Conservation (phyloP, 257 asterid genomes). For the Asclepias syriaca region DNA sequence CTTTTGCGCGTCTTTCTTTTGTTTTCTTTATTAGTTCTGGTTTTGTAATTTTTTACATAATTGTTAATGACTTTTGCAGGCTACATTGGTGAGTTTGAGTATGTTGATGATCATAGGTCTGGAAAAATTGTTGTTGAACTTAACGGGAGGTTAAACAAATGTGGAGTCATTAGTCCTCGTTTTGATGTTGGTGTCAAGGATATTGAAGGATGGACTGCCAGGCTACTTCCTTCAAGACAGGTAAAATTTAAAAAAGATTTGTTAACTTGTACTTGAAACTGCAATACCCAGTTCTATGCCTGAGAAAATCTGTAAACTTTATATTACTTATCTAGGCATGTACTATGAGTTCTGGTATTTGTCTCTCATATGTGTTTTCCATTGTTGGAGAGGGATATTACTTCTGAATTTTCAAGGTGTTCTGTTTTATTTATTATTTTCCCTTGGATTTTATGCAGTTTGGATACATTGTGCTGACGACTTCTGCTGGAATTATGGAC, state of each 20-base stretch:
- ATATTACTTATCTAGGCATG: not conserved
- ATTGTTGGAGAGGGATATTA: not conserved
- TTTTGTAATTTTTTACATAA: not conserved
- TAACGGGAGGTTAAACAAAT: slow-evolving; percentile 35
- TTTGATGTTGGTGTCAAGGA: slow-evolving; percentile 31
- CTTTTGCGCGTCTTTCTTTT: too few species aligned
- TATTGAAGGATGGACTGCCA: slow-evolving; percentile 41
- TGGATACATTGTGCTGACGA: slow-evolving; percentile 32
- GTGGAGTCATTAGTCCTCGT: slow-evolving; percentile 43
- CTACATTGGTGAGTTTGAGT: slow-evolving; percentile 37
- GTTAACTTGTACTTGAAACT: not conserved
- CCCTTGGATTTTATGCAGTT: slow-evolving; percentile 18
- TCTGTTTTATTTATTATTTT: not conserved
- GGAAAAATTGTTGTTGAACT: slow-evolving; percentile 36
- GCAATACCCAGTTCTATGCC: not conserved
- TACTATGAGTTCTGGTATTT: not conserved
- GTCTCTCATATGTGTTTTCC: not conserved
- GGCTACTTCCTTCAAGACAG: slow-evolving; percentile 42
- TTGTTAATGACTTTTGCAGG: slow-evolving; percentile 14
- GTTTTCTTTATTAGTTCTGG: not conserved
- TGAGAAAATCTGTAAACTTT: not conserved
- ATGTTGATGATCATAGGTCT: slow-evolving; percentile 33
- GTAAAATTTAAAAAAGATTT: not conserved
- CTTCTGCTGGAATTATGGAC: slow-evolving; percentile 43
- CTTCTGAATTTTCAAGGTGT: not conserved